A percentile compares a stretch with the other conserved stretches of the same genome.
phyloP scores from a whole-genome alignment of 163 green algal genomes.

The Scenedesmus sp. region DNA sequence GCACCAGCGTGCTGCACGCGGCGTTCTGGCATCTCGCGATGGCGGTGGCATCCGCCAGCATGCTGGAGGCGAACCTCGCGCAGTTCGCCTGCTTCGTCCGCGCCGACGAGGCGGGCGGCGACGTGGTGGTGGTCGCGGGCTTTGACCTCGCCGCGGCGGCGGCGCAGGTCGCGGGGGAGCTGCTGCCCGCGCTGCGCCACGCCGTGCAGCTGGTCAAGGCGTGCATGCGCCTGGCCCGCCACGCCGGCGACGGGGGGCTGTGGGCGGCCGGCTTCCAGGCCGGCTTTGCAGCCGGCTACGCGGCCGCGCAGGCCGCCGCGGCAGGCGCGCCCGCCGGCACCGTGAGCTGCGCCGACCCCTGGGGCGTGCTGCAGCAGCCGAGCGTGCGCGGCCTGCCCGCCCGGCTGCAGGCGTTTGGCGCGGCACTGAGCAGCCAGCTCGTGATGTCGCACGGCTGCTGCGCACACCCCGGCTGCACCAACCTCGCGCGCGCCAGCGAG shows the following conservation, averaged over 20 bases:
- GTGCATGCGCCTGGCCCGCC: constrained; percentile 6
- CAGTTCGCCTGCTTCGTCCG: too few species aligned
- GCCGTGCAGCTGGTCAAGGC: constrained; percentile 18
- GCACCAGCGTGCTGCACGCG: constrained; percentile 4
- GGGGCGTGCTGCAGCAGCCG: constrained; percentile 5
- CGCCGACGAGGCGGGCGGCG: too few species aligned
- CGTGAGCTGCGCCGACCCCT: not conserved
- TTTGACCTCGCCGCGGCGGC: too few species aligned
- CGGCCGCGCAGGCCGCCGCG: constrained; percentile 4
- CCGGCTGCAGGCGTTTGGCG: constrained; percentile 7
- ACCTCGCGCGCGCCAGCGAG: not conserved
- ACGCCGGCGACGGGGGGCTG: constrained; percentile 17
- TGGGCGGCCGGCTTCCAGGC: constrained; percentile 10
- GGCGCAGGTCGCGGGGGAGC: not conserved
- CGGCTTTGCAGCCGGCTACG: constrained; percentile 26
- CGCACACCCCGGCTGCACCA: constrained; percentile 7
- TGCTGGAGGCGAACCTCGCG: too few species aligned
- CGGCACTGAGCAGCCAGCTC: not conserved
- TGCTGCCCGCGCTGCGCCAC: constrained; percentile 8
- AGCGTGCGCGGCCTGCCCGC: not conserved
- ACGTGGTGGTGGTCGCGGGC: too few species aligned
- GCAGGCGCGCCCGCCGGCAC: too few species aligned
- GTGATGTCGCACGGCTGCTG: constrained; percentile 1
- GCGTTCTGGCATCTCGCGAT: constrained; percentile 27
- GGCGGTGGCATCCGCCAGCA: constrained; percentile 14